Evolutionary conservation across 805 yeast species (phyloP).

Genomic region (Nakazawaea laoshanensis): DNA sequence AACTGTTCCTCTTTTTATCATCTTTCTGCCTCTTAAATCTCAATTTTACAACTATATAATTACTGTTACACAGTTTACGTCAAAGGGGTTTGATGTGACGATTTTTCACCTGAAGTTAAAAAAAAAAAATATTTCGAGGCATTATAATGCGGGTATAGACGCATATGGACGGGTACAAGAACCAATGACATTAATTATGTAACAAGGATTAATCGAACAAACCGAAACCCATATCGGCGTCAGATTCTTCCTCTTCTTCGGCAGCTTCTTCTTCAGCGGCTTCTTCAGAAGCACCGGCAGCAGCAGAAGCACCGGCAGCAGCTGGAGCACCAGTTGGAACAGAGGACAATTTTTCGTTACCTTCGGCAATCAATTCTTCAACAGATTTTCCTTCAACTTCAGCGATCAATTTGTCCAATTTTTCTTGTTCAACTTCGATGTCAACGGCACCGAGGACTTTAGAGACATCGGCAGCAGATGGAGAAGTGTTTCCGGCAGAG

Average conservation of each 20-base stretch:
- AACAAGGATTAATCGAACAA: constrained; percentile 95
- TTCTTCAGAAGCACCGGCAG: constrained; percentile 46
- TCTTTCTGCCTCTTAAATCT: too few relatives aligned
- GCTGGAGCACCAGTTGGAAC: constrained; percentile 83
- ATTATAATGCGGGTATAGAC: too few relatives aligned
- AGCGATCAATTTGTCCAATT: constrained; percentile 59
- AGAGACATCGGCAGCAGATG: constrained; percentile 72
- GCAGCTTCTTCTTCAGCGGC: constrained; percentile 52
- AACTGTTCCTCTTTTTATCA: too few relatives aligned
- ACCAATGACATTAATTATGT: too few relatives aligned
- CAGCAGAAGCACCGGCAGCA: constrained; percentile 48
- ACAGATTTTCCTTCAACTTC: constrained; percentile 74
- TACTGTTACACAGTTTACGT: too few relatives aligned
- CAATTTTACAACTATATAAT: too few relatives aligned
- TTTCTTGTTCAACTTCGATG: constrained; percentile 73
- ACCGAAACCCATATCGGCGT: constrained; percentile 79
- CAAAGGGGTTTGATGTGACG: too few relatives aligned
- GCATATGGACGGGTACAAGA: too few relatives aligned
- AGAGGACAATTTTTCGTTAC: constrained; percentile 72
- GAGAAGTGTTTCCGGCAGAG: constrained; percentile 80
- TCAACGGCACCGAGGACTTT: constrained; percentile 68
- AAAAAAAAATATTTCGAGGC: too few relatives aligned
- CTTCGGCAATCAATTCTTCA: constrained; percentile 69
- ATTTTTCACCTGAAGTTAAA: too few relatives aligned
- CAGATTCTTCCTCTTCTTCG: constrained; percentile 40